Evolutionary conservation across 192 early-diverging fungal species (phyloP).

Genomic region (Martensiomyces pterosporus): DNA sequence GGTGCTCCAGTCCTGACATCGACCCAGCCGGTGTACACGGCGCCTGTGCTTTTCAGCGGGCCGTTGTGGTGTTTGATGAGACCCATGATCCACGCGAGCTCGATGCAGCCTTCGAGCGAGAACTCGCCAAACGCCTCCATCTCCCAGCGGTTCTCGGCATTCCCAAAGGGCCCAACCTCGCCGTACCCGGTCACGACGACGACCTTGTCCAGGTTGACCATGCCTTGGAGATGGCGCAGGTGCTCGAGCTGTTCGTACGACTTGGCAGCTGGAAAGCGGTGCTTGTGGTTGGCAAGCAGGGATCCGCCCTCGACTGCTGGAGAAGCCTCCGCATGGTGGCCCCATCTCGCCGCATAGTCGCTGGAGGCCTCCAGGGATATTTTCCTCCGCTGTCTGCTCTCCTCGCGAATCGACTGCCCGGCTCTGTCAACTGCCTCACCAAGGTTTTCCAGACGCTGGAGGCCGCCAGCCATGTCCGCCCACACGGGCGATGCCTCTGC

Average conservation of each 20-base stretch:
- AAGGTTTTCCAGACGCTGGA: slow-evolving; percentile 72
- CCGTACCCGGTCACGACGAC: slow-evolving; percentile 83
- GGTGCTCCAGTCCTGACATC: slow-evolving; percentile 76
- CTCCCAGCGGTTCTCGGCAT: slow-evolving; percentile 50
- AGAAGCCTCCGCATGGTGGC: background rate
- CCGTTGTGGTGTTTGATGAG: slow-evolving; percentile 82
- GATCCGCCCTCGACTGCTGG: slow-evolving; percentile 56
- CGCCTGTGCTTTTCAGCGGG: slow-evolving; percentile 59
- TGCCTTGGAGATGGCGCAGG: slow-evolving; percentile 49
- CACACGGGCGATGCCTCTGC: slow-evolving; percentile 72
- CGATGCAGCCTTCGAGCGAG: slow-evolving; percentile 35
- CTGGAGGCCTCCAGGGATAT: background rate
- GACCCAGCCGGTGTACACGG: slow-evolving; percentile 81
- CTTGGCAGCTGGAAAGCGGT: slow-evolving; percentile 71
- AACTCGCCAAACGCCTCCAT: background rate
- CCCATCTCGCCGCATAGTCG: background rate
- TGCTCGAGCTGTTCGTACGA: slow-evolving; percentile 50
- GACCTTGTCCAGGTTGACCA: slow-evolving; percentile 81
- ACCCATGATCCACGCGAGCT: slow-evolving; percentile 93
- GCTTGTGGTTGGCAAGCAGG: slow-evolving; percentile 86
- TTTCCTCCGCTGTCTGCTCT: no score
- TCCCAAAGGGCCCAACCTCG: slow-evolving; percentile 86
- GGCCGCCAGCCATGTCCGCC: slow-evolving; percentile 84
- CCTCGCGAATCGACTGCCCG: no score
- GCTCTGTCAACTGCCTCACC: no score